Evolutionary conservation across 768 basidiomycete species (phyloP), one percentile per base, ranked within the genome.

Genomic region (Tulasnella sp.): DNA sequence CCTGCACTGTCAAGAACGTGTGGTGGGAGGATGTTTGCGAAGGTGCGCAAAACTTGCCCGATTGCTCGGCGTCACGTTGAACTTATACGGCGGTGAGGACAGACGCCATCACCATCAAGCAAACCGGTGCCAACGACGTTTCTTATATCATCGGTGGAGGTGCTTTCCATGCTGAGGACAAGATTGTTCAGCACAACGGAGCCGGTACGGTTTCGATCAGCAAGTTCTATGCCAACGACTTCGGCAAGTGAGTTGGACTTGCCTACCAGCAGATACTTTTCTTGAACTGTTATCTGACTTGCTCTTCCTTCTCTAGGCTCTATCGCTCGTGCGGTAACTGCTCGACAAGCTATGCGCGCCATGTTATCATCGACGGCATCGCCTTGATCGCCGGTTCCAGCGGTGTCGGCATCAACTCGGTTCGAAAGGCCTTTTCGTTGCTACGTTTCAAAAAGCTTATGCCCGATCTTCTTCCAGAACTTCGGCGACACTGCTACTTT

Each of bases 21-120:
- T 64, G 60, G 60, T 64, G 60, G 81, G 50, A 50, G 44, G 80
- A 82, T 74, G 81, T 82, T 48, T 82, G 81, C 76, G 81, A 82
- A 64, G 72, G 81, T 64, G n/a, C 60, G 60, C 60, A 24, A 64
- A 50, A 50, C 48, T 64, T 64, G n/a, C 14, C 60, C 8, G n/a
- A 12, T 14, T 64, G 60, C 2, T 3, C 8, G n/a, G 24, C n/a
- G 31, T 64, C 3, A 14, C 1, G 60, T 31, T 64, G n/a, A 64
- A 31, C 60, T 28, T 8, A 28, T 64, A 16, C n/a, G 60, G n/a
- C n/a, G 24, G 9, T 8, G 42, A 42, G 60, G 28, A 16, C 9
- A 64, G 60, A 64, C 34, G 60, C 60, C 31, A 64, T 64, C 60
- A 64, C 60, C 8, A 54, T 77, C 76, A 77, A 77, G 76, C 80